These are phyloP conservation scores for Elsinoe ampelina DNA, from an alignment of 2,329 filamentous ascomycete species.

Conservation along the genomic window DNA sequence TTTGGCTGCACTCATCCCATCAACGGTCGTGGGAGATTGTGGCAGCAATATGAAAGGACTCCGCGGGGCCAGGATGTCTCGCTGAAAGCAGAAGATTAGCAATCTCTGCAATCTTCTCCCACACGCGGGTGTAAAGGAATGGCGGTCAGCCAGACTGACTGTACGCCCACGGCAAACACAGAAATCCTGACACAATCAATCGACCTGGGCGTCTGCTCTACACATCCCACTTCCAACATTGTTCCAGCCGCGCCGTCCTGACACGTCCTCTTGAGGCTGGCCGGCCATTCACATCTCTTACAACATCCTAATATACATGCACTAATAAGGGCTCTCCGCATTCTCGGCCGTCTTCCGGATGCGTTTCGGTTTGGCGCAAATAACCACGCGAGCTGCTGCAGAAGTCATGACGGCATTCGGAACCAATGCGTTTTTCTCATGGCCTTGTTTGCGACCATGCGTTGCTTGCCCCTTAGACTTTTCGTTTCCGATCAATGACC, in stretches of 20 bases:
- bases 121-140: not conserved
- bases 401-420: conserved; percentile 8
- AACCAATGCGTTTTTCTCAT: not conserved
- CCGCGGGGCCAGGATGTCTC: not conserved
- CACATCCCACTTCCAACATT: not conserved
- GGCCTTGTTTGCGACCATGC: conserved; percentile 6
- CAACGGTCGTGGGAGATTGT: not conserved
- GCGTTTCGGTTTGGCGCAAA: not conserved
- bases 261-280: not conserved
- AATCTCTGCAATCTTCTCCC: not conserved
- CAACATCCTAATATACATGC: not conserved
- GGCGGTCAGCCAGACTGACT: conserved; percentile 6
- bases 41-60: not conserved
- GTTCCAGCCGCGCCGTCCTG: not conserved
- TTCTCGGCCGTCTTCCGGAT: conserved; percentile 5
- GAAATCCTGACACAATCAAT: conserved; percentile 4
- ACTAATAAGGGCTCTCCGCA: not conserved
- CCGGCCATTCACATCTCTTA: not conserved
- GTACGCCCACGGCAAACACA: not conserved
- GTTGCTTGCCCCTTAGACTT: not conserved
- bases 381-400: conserved; percentile 1
- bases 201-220: not conserved
- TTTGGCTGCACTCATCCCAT: not conserved
- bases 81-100: not conserved
- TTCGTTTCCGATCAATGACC: conserved; percentile 1